Conservation (phyloP, 345 rosid species). For the Eucalyptus dawsonii region DNA sequence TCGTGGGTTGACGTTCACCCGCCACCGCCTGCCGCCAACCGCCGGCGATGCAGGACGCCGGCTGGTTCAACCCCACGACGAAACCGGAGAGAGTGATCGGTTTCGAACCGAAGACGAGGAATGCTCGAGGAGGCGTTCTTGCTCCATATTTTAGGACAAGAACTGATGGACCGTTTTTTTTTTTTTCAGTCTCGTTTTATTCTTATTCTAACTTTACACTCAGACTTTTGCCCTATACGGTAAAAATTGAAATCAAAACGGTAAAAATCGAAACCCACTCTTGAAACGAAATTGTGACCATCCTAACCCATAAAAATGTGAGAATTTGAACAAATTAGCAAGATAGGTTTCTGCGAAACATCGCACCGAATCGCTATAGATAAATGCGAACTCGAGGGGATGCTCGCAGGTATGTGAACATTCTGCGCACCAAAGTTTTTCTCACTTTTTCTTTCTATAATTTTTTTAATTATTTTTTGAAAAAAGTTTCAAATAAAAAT, state of each 20-base stretch:
- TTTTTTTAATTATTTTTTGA: no score
- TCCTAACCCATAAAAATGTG: no score
- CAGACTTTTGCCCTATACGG: no score
- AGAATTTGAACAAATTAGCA: no score
- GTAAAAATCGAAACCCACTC: no score
- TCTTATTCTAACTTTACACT: no score
- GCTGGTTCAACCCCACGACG: background rate
- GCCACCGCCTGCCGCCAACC: background rate
- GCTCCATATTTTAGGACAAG: background rate
- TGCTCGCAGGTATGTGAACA: background rate
- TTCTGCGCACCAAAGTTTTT: no score
- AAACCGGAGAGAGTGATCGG: background rate
- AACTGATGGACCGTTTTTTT: background rate
- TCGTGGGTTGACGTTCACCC: background rate
- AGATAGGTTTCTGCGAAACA: background rate
- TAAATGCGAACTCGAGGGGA: background rate
- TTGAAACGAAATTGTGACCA: no score
- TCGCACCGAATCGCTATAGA: background rate
- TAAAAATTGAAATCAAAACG: no score
- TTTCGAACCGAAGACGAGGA: background rate
- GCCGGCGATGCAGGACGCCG: background rate
- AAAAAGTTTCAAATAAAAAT: accelerated
- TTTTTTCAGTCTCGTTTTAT: no score
- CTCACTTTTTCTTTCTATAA: background rate
- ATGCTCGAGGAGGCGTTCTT: background rate